A percentile compares a stretch with the other conserved stretches of the same genome.
These are phyloP conservation scores for Arthroderma uncinatum DNA, from an alignment of 2,329 filamentous ascomycete genomes.

Conservation along the genomic window DNA sequence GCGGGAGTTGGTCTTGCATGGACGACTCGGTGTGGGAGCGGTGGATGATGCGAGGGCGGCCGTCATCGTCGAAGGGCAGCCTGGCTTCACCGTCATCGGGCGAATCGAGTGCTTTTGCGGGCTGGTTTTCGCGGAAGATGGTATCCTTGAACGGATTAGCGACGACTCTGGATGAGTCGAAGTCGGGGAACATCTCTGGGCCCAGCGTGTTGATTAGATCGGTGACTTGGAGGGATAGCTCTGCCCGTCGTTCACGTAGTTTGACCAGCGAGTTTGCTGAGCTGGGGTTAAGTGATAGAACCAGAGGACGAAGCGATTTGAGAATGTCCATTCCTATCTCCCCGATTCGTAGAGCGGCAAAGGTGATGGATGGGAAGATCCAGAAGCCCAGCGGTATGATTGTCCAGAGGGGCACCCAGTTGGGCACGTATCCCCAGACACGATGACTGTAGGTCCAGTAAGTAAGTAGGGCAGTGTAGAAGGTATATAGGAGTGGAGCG, in stretches of 20 bases:
- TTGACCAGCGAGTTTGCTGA: conserved; percentile 75
- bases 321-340: conserved; percentile 98
- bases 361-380: conserved; percentile 78
- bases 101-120: neutral
- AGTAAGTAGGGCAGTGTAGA: conserved; percentile 64
- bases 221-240: conserved; percentile 72
- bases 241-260: conserved; percentile 59
- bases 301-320: conserved; percentile 81
- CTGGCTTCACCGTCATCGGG: conserved; percentile 16
- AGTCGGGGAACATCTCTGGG: conserved; percentile 95
- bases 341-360: conserved; percentile 84
- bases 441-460: conserved; percentile 72
- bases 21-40: neutral
- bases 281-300: conserved; percentile 72
- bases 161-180: conserved; percentile 64
- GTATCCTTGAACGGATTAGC: conserved; percentile 38
- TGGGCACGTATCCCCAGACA: conserved; percentile 68
- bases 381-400: conserved; percentile 65
- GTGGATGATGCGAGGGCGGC: conserved; percentile 11
- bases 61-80: conserved; percentile 16
- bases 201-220: conserved; percentile 90
- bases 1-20: conserved; percentile 48
- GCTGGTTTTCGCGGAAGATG: conserved; percentile 7
- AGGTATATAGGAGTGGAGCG: conserved; percentile 67
- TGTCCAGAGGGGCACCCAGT: conserved; percentile 67